phyloP scores from a whole-genome alignment of 2,329 filamentous ascomycete genomes.

The Clonostachys rhizophaga region DNA sequence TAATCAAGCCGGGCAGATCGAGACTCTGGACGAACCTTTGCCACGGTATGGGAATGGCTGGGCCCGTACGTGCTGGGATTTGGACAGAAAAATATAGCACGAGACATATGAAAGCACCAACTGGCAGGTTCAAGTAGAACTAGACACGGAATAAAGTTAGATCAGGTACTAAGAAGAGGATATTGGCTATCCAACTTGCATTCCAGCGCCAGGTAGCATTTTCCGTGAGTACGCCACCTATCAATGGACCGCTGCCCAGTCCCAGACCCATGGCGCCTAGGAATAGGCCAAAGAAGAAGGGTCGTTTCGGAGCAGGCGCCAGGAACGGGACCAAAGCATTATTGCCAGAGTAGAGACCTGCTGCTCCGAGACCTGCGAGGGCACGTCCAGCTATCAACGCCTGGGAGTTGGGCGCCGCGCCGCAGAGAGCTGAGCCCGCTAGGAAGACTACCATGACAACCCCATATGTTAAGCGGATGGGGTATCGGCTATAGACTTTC shows the following conservation, averaged over 20 bases:
- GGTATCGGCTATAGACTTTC: constrained; percentile 53
- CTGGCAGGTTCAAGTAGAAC: constrained; percentile 24
- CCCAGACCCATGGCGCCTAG: constrained; percentile 14
- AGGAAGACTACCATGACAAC: constrained; percentile 45
- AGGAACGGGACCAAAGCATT: constrained; percentile 37
- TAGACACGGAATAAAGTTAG: not conserved
- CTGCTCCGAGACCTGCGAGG: constrained; percentile 38
- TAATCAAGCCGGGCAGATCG: constrained; percentile 30
- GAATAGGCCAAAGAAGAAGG: constrained; percentile 14
- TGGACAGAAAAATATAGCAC: constrained; percentile 18
- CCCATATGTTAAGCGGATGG: constrained; percentile 50
- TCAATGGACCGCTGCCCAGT: constrained; percentile 13
- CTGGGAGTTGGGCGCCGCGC: constrained; percentile 35
- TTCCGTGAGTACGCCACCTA: constrained; percentile 17
- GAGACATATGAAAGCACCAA: constrained; percentile 13
- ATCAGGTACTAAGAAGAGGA: no score
- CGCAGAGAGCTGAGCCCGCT: constrained; percentile 46
- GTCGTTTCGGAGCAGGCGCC: constrained; percentile 12
- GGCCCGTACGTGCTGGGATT: constrained; percentile 25
- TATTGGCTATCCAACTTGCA: no score
- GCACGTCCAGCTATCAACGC: constrained; percentile 47
- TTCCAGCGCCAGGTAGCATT: constrained; percentile 16
- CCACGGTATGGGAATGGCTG: constrained; percentile 20
- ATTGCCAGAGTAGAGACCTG: constrained; percentile 35
- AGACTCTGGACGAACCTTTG: constrained; percentile 32